Conservation (phyloP, 371 early-diverging fungal species). For the Apophysomyces variabilis region DNA sequence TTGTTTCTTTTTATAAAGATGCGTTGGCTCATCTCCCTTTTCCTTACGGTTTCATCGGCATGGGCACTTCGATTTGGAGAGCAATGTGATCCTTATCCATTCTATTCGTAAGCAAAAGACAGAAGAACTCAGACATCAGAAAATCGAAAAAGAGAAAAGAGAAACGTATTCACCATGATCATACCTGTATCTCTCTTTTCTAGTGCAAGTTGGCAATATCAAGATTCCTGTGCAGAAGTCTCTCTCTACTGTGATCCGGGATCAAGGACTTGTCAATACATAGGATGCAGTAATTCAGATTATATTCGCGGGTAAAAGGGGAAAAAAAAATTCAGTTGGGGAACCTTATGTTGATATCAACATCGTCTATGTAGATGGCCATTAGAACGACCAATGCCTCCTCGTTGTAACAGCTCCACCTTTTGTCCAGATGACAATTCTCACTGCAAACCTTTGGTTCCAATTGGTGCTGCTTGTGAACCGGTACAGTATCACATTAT, state of each 20-base stretch:
- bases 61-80: constrained; percentile 32
- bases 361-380: constrained; percentile 33
- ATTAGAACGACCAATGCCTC: constrained; percentile 28
- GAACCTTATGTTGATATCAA: no score
- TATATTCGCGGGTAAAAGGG: constrained; percentile 43
- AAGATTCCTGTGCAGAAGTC: constrained; percentile 47
- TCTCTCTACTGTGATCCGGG: constrained; percentile 43
- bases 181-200: not conserved
- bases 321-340: not conserved
- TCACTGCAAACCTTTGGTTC: constrained; percentile 29
- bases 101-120: constrained; percentile 32
- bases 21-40: constrained; percentile 7
- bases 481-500: constrained; percentile 17
- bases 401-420: constrained; percentile 30
- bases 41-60: constrained; percentile 1
- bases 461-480: constrained; percentile 39
- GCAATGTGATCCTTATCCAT: constrained; percentile 35
- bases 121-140: not conserved
- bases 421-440: constrained; percentile 52
- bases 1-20: not conserved
- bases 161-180: not conserved
- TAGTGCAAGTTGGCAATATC: constrained; percentile 42
- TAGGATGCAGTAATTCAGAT: constrained; percentile 50
- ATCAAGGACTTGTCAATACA: constrained; percentile 42
- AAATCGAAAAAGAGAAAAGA: not conserved